phyloP scores from a whole-genome alignment of 805 yeast genomes.

The Candida koratica region DNA sequence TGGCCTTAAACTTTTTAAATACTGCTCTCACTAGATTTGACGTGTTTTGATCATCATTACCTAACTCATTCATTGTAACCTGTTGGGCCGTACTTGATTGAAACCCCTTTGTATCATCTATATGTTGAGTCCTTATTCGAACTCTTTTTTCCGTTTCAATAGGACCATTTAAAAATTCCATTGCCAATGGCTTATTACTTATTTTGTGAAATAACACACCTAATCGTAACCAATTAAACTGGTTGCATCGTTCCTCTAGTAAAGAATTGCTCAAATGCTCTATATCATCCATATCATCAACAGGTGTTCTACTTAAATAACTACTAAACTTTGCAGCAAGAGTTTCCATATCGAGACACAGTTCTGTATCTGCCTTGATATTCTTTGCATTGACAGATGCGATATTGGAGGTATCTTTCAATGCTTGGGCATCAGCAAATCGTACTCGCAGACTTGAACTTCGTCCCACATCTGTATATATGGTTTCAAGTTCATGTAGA shows the following conservation, averaged over 20 bases:
- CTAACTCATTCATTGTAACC: slow-evolving; percentile 50
- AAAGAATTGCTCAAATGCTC: slow-evolving; percentile 14
- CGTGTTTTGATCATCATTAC: slow-evolving; percentile 54
- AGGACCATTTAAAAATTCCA: slow-evolving; percentile 70
- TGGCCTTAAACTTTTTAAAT: slow-evolving; percentile 35
- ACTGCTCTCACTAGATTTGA: slow-evolving; percentile 59
- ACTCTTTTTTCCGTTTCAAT: slow-evolving; percentile 54
- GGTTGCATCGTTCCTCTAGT: slow-evolving; percentile 31
- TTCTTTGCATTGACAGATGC: slow-evolving; percentile 63
- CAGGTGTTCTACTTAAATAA: slow-evolving; percentile 17
- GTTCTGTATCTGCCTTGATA: slow-evolving; percentile 53
- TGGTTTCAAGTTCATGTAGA: slow-evolving; percentile 13
- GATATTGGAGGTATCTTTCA: slow-evolving; percentile 55
- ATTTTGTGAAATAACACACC: slow-evolving; percentile 50
- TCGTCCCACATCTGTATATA: slow-evolving; percentile 9
- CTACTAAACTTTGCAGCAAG: slow-evolving; percentile 37
- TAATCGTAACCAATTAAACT: slow-evolving; percentile 55
- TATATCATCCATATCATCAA: slow-evolving; percentile 9
- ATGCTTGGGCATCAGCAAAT: slow-evolving; percentile 57
- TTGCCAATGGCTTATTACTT: slow-evolving; percentile 45
- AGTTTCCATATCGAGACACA: slow-evolving; percentile 46
- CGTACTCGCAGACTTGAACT: slow-evolving; percentile 16
- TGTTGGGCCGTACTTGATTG: slow-evolving; percentile 50
- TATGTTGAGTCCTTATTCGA: slow-evolving; percentile 27
- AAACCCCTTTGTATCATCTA: slow-evolving; percentile 42